phyloP scores from a whole-genome alignment of 208 protist species.

The Tritrichomonas foetus region DNA sequence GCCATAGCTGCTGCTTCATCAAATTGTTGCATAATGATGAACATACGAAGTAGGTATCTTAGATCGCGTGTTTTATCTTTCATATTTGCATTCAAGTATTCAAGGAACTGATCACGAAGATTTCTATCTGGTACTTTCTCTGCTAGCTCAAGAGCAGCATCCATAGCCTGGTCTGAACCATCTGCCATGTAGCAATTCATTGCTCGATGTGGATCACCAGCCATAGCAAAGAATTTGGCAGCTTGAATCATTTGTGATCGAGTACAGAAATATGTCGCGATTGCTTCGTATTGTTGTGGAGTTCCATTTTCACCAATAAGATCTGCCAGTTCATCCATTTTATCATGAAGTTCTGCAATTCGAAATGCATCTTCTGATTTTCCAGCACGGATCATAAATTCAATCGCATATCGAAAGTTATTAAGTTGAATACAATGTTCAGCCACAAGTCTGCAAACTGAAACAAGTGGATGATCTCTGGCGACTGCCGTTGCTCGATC shows the following conservation, averaged over 20 bases:
- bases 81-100: neutral
- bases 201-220: neutral
- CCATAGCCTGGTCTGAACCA: neutral
- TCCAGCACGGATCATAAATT: neutral
- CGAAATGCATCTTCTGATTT: neutral
- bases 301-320: neutral
- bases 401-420: slow-evolving; percentile 24
- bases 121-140: neutral
- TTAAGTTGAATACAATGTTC: neutral
- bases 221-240: neutral
- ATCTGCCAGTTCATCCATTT: slow-evolving; percentile 24
- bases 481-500: neutral
- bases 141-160: neutral
- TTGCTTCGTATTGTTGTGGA: neutral
- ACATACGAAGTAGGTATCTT: neutral
- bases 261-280: neutral
- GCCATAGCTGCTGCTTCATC: neutral
- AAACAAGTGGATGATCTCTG: neutral
- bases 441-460: neutral
- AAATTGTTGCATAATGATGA: slow-evolving; percentile 15
- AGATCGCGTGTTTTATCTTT: neutral
- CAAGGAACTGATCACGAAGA: neutral
- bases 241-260: neutral
- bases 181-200: slow-evolving; percentile 34
- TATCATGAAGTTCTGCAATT: slow-evolving; percentile 6